Evolutionary conservation across 1,284 basidiomycete species (phyloP).

Genomic region (Rhodotorula glutinis): DNA sequence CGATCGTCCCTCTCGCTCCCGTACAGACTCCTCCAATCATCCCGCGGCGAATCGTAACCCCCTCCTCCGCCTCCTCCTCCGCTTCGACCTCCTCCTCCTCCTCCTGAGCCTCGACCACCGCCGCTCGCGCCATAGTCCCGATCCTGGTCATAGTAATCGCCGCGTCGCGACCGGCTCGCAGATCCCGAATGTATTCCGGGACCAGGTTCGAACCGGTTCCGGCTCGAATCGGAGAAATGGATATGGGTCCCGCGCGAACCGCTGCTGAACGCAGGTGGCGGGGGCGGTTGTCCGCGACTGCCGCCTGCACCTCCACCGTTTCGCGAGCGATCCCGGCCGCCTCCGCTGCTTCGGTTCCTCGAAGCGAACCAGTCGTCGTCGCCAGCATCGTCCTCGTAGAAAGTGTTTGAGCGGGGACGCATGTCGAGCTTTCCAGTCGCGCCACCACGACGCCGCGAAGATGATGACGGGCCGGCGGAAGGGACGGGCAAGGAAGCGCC

Average conservation of each 20-base stretch:
- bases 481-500: constrained; percentile 7
- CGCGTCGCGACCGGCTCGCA: background rate
- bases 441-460: constrained; percentile 6
- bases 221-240: constrained; percentile 12
- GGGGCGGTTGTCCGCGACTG: background rate
- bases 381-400: constrained; percentile 9
- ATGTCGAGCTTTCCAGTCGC: constrained; percentile 12
- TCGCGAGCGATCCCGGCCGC: background rate
- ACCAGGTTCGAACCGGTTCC: constrained; percentile 8
- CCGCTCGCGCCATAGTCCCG: constrained; percentile 1
- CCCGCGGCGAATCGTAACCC: too few species aligned
- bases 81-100: too few species aligned
- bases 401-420: background rate
- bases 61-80: too few species aligned
- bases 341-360: background rate
- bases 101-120: too few species aligned
- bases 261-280: background rate
- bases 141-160: constrained; percentile 5
- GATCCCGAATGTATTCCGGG: background rate
- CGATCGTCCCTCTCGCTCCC: background rate
- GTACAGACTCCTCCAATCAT: too few species aligned
- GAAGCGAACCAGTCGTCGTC: constrained; percentile 39
- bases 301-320: background rate
- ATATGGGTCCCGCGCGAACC: constrained; percentile 12
- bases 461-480: constrained; percentile 9